Base-by-base conservation (phyloP, 2,329 filamentous ascomycete genomes). In the Aspergillus sp. region DNA sequence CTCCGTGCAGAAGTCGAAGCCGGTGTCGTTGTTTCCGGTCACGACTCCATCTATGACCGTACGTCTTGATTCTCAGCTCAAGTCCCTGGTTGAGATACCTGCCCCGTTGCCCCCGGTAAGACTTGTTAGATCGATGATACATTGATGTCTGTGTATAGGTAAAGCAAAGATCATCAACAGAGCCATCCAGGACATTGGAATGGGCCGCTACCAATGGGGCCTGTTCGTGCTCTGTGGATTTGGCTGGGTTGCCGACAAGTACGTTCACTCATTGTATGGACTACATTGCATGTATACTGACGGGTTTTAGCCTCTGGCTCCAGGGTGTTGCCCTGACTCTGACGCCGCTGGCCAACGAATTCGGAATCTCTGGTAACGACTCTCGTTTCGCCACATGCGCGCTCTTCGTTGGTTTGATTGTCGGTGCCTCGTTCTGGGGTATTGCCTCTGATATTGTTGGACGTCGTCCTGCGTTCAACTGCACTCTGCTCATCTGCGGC, bases 191-290 rank as follows among this genome's bases (percentile, higher is more conserved):
- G 91, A 96, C 69, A 95, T 95, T 66, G 91, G 91, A 33, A 96
- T 96, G 89, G 91, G 91, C 35, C 81, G 80, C 56, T 96, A 96
- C 69, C 91, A 96, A 70, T 95, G 90, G 90, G 82, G 90, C 66
- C 79, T 96, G 3, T 96, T 96, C 70, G 74, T 86, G 21, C 79
- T 96, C 0, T 93, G 90, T 68, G 91, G 91, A 2, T 91, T 91
- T 69, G 91, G 91, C 17, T 96, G 91, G 90, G 84, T 92, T 44
- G 90, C 90, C 11, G 91, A 95, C 71, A 93, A 93, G 87, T 90
- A 75, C 78, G 84, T 80, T 31, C 17, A 14, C 19, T 6, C n/a
- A 31, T 19, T 2, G n/a, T 43, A 27, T 9, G 24, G 24, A 8
- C 8, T 17, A 33, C 44, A 2, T 47, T 17, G 2, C 41, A 11